Evolutionary conservation across 1,284 basidiomycete genomes (phyloP).

Genomic region (Marasmius oreades): DNA sequence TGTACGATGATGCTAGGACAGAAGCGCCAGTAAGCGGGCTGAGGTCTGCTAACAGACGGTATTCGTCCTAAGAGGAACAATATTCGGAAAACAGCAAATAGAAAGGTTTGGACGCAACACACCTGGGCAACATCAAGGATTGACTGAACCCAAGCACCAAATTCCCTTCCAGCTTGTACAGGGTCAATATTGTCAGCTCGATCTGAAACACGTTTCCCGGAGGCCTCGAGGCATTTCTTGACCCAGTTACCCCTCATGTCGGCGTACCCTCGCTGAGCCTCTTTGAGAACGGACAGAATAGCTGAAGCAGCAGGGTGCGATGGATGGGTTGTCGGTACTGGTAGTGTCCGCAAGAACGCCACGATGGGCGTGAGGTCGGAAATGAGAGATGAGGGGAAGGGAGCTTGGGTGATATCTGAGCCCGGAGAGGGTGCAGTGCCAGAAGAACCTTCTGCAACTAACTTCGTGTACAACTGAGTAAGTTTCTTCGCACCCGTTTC

Average conservation of each 20-base stretch:
- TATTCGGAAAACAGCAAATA: not conserved
- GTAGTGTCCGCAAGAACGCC: slow-evolving; percentile 63
- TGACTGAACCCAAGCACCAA: slow-evolving; percentile 63
- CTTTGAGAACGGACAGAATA: slow-evolving; percentile 62
- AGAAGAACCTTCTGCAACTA: slow-evolving; percentile 77
- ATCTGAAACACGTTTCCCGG: slow-evolving; percentile 64
- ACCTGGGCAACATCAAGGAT: slow-evolving; percentile 64
- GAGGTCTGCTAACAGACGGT: slow-evolving; percentile 57
- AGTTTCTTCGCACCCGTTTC: slow-evolving; percentile 80
- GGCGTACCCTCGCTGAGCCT: slow-evolving; percentile 76
- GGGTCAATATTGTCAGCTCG: slow-evolving; percentile 62
- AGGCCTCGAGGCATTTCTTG: slow-evolving; percentile 65
- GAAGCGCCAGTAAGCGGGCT: slow-evolving; percentile 50
- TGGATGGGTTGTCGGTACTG: slow-evolving; percentile 71
- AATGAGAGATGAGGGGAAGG: slow-evolving; percentile 55
- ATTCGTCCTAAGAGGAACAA: slow-evolving; percentile 48
- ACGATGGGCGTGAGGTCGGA: slow-evolving; percentile 59
- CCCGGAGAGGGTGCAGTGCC: slow-evolving; percentile 59
- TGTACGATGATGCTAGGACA: slow-evolving; percentile 52
- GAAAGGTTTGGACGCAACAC: slow-evolving; percentile 18
- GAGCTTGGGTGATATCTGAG: slow-evolving; percentile 46
- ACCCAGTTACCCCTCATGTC: slow-evolving; percentile 80
- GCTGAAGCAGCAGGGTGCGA: slow-evolving; percentile 68
- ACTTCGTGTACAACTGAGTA: slow-evolving; percentile 72
- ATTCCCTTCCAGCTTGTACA: slow-evolving; percentile 60